Evolutionary conservation across 2,329 filamentous ascomycete genomes (phyloP).

Genomic region (Aureobasidium subglaciale): DNA sequence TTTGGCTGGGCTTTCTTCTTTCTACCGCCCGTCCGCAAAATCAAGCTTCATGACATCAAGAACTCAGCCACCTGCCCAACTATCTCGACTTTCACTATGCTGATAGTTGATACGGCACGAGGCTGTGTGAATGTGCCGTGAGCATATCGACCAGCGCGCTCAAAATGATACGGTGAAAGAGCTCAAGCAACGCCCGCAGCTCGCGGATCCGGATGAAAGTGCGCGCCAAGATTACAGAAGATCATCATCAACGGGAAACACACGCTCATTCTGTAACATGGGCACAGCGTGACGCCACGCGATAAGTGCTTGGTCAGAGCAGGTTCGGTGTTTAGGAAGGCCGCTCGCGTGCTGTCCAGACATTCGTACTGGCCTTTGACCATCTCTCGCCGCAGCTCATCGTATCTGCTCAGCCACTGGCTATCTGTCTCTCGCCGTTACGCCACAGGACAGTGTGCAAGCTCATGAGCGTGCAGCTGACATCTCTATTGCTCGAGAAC

Average conservation of each 20-base stretch:
- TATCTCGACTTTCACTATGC: not conserved
- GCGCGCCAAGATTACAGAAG: not conserved
- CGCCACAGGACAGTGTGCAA: too few relatives aligned
- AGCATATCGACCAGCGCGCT: not conserved
- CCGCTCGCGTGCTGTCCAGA: not conserved
- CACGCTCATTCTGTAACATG: not conserved
- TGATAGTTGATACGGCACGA: not conserved
- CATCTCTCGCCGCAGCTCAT: too few relatives aligned
- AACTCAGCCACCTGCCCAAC: not conserved
- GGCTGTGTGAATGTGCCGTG: not conserved
- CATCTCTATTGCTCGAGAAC: too few relatives aligned
- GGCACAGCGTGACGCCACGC: not conserved
- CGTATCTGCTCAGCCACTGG: too few relatives aligned
- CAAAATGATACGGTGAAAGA: not conserved
- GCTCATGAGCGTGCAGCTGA: too few relatives aligned
- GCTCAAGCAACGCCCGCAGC: not conserved
- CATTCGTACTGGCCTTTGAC: too few relatives aligned
- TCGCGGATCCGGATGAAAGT: not conserved
- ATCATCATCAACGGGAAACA: slow-evolving; percentile 6
- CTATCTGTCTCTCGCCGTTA: too few relatives aligned
- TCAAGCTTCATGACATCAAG: slow-evolving; percentile 10
- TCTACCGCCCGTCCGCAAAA: not conserved
- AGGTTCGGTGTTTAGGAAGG: too few relatives aligned
- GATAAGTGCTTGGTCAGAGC: not conserved
- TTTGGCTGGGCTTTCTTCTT: not conserved